Base-by-base conservation (phyloP, 2,329 filamentous ascomycete species). In the Magnaporthiopsis poae region DNA sequence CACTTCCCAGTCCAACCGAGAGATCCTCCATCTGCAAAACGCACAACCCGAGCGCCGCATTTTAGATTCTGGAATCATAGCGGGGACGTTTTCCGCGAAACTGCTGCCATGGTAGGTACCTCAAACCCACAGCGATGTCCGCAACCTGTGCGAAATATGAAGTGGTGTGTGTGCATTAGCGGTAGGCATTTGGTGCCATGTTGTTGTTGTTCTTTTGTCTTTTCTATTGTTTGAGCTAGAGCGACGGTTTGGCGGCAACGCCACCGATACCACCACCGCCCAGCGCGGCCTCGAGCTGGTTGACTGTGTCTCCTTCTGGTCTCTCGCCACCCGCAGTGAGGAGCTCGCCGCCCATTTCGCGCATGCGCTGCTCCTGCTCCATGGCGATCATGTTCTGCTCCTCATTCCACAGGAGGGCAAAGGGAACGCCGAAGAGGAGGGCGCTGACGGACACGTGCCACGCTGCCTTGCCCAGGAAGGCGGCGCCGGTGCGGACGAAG, bases 341-440 rank as follows among this genome's bases (percentile, higher is more conserved):
- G 56, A 87, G 76, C 76, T 96, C 91, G 75, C 90, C 89, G 70
- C 92, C 92, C 74, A 90, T 87, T 85, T 96, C 91, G 78, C 95
- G 90, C 91, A 96, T 95, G 78, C 90, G 88, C 86, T 93, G 92
- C 82, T 97, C 94, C 79, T 92, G 88, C 87, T 99, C 95, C 92
- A 97, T 96, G 82, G 96, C 94, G 71, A 94, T 84, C 77, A 96
- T 88, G 82, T 96, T 91, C 84, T 97, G 92, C 83, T 99, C 95
- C 83, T 99, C 95, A 70, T 90, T 88, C 76, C 92, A 94, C 67
- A 92, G 94, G 72, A 99, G 83, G 68, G 92, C 93, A 84, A 92
- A 98, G 66, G 95, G 95, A 65, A 98, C 92, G 72, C 92, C 93
- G 70, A 98, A 81, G 76, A 99, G 82, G 75, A 99, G 85, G 68